phyloP scores from a whole-genome alignment of 768 basidiomycete genomes.

The Phylloporus sp. region DNA sequence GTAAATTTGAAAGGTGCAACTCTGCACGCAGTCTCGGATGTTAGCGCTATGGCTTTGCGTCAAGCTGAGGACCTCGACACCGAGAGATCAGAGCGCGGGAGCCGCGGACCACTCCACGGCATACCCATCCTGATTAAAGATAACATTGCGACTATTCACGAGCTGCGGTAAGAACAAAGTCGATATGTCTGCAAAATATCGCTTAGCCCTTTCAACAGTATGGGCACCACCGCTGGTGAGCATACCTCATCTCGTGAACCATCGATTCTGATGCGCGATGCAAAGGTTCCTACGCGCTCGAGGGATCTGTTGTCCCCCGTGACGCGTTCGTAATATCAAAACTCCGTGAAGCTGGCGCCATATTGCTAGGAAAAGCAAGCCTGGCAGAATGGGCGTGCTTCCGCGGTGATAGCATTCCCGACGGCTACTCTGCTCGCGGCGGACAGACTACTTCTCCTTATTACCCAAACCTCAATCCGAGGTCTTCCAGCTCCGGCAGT shows the following conservation, averaged over 20 bases:
- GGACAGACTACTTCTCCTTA: slow-evolving; percentile 42
- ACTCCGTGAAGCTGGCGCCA: slow-evolving; percentile 31
- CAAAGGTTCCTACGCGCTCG: slow-evolving; percentile 34
- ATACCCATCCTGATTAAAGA: slow-evolving; percentile 57
- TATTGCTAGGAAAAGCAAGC: slow-evolving; percentile 39
- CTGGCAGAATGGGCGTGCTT: slow-evolving; percentile 42
- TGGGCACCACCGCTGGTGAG: slow-evolving; percentile 53
- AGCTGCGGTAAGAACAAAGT: slow-evolving; percentile 21
- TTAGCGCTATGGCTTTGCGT: slow-evolving; percentile 47
- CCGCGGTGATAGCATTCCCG: slow-evolving; percentile 32
- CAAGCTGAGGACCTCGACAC: slow-evolving; percentile 50
- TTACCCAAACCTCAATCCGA: slow-evolving; percentile 38
- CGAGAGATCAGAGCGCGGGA: slow-evolving; percentile 44
- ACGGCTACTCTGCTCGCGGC: slow-evolving; percentile 43
- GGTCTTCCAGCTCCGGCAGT: slow-evolving; percentile 40
- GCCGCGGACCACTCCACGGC: slow-evolving; percentile 48
- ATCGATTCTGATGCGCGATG: slow-evolving; percentile 1
- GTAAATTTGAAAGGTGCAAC: slow-evolving; percentile 58
- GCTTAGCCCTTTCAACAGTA: slow-evolving; percentile 21
- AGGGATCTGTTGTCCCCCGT: slow-evolving; percentile 35
- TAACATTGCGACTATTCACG: slow-evolving; percentile 32
- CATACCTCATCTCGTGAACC: background rate
- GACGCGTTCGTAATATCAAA: slow-evolving; percentile 33
- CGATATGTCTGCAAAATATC: background rate
- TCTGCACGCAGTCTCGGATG: slow-evolving; percentile 55